phyloP scores from a whole-genome alignment of 2,329 filamentous ascomycete genomes.

The Hypomyces rosellus region DNA sequence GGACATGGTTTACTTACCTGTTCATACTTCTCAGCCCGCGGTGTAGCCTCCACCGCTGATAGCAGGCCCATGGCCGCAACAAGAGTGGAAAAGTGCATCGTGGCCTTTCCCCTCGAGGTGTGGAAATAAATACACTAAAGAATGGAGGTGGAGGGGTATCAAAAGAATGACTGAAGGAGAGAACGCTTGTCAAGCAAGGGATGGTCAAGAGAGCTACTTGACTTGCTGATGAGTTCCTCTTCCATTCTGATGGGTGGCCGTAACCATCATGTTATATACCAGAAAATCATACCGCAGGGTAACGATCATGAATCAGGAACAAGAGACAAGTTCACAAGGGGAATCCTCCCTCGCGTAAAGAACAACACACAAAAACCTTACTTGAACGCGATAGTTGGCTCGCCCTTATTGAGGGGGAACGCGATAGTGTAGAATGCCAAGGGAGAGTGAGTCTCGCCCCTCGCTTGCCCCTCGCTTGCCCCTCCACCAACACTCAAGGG shows the following conservation, averaged over 20 bases:
- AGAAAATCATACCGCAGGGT: constrained; percentile 3
- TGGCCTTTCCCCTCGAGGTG: not conserved
- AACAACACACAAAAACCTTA: not conserved
- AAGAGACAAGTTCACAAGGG: not conserved
- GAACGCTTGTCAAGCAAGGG: constrained; percentile 9
- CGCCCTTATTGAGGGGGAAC: no score
- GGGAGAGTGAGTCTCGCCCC: no score
- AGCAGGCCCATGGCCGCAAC: constrained; percentile 22
- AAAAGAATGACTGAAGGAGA: constrained; percentile 8
- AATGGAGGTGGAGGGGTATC: constrained; percentile 1
- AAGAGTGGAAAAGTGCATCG: constrained; percentile 20
- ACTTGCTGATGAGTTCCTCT: not conserved
- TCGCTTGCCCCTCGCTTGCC: no score
- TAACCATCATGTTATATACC: constrained; percentile 5
- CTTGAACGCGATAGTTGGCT: no score
- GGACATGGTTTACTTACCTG: constrained; percentile 12
- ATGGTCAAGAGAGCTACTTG: not conserved
- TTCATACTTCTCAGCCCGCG: constrained; percentile 13
- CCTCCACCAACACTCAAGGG: no score
- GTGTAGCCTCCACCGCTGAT: constrained; percentile 22
- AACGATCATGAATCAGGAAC: constrained; percentile 10
- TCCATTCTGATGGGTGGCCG: not conserved
- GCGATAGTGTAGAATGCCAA: no score
- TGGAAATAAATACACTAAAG: not conserved
- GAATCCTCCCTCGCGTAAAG: not conserved